Percentiles rank a stretch among this genome's conserved stretches.
These are phyloP conservation scores for Bipolaris zeicola DNA, from an alignment of 2,329 filamentous ascomycete species.

Conservation along the genomic window DNA sequence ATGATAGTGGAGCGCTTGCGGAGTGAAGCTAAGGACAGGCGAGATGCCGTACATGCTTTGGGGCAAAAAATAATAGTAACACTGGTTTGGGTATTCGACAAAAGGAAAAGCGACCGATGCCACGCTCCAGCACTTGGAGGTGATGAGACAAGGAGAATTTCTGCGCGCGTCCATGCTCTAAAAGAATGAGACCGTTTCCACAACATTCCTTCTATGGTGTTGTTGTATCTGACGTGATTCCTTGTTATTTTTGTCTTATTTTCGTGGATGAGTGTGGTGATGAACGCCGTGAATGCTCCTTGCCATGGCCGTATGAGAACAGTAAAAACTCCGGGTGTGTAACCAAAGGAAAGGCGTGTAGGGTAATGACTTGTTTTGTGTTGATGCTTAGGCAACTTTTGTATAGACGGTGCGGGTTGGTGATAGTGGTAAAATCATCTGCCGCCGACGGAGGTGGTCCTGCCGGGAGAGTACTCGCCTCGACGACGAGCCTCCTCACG, in stretches of 20 bases:
- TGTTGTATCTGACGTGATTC: conserved; percentile 8
- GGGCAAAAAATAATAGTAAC: conserved; percentile 9
- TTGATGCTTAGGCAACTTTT: conserved; percentile 3
- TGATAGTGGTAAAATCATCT: conserved; percentile 37
- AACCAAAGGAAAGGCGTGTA: conserved; percentile 1
- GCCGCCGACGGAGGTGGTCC: conserved; percentile 36
- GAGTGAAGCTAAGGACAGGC: conserved; percentile 34
- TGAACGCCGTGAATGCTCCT: conserved; percentile 43
- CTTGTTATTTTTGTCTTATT: conserved; percentile 6
- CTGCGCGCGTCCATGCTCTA: conserved; percentile 16
- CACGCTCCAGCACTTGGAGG: conserved; percentile 47
- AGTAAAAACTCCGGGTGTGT: conserved; percentile 19
- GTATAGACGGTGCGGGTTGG: conserved; percentile 9
- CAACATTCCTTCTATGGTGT: conserved; percentile 1
- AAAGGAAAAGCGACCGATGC: conserved; percentile 35
- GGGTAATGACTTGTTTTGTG: conserved; percentile 2
- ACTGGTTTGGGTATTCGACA: conserved; percentile 23
- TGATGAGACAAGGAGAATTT: conserved; percentile 29
- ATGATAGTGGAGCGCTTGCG: conserved; percentile 34
- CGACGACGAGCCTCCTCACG: conserved; percentile 51
- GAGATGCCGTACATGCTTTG: conserved; percentile 25
- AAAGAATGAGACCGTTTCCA: conserved; percentile 13
- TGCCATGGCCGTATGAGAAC: conserved; percentile 9
- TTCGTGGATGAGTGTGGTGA: conserved; percentile 26
- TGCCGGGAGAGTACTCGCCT: conserved; percentile 41